Conservation (phyloP, 2,329 filamentous ascomycete species). For the Neopestalotiopsis sp. region DNA sequence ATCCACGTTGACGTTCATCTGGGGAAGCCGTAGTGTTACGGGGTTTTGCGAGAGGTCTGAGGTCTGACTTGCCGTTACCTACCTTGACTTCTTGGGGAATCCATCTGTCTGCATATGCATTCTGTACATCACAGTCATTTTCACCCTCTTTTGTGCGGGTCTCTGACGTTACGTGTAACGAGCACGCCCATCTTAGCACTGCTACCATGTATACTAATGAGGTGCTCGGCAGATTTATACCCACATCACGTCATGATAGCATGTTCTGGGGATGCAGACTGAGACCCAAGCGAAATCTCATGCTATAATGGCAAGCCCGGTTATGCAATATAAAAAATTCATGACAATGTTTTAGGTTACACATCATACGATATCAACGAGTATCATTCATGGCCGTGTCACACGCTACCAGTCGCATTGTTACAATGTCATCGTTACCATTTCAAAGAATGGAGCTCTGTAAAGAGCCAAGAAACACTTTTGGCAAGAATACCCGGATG, state of each 20-base stretch:
- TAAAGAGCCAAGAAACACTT: no score
- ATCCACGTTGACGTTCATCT: background rate
- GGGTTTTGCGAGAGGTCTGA: background rate
- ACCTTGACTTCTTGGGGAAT: background rate
- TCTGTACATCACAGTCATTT: background rate
- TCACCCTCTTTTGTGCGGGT: background rate
- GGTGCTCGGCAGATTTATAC: background rate
- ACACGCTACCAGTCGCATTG: no score
- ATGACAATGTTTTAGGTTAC: no score
- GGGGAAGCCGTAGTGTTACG: background rate
- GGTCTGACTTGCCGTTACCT: background rate
- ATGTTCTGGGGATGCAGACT: background rate
- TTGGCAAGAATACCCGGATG: no score
- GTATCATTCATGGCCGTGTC: no score
- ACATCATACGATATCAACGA: no score
- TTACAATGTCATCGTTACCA: no score
- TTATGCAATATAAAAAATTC: no score
- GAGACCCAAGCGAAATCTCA: no score
- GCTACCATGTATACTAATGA: background rate
- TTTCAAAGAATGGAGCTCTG: no score
- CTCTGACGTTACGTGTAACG: background rate
- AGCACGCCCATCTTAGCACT: background rate
- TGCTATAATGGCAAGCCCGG: no score
- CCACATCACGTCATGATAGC: conserved; percentile 2
- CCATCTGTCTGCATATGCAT: background rate